phyloP scores from a whole-genome alignment of 2,329 filamentous ascomycete species.

The Fusarium sp. region DNA sequence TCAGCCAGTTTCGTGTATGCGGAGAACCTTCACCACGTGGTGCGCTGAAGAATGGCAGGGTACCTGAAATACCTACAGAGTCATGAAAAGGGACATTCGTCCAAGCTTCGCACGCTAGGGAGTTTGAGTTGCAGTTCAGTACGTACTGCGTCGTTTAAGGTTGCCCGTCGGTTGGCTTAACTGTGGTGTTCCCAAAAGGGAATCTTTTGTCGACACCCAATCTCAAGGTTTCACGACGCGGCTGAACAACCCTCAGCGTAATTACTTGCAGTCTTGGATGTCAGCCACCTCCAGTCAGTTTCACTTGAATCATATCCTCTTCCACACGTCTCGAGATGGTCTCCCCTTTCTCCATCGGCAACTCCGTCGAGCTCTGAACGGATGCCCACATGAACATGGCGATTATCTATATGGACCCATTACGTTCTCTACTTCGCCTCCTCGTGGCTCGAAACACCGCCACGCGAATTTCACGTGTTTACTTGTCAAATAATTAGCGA shows the following conservation, averaged over 20 bases:
- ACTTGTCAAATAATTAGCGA: slow-evolving; percentile 3
- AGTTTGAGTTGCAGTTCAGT: no score
- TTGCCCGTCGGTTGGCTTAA: slow-evolving; percentile 15
- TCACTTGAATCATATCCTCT: slow-evolving; percentile 30
- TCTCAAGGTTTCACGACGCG: slow-evolving; percentile 9
- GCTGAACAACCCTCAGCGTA: slow-evolving; percentile 19
- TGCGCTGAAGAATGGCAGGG: slow-evolving; percentile 17
- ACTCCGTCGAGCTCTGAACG: slow-evolving; percentile 25
- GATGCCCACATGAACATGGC: slow-evolving; percentile 36
- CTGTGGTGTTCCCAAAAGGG: slow-evolving; percentile 15
- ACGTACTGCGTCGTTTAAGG: slow-evolving; percentile 2
- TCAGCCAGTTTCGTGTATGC: slow-evolving; percentile 20
- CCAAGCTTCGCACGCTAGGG: slow-evolving; percentile 27
- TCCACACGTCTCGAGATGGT: background rate
- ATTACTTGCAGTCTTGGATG: background rate
- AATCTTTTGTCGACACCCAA: slow-evolving; percentile 18
- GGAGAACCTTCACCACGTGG: slow-evolving; percentile 38
- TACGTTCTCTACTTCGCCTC: slow-evolving; percentile 21
- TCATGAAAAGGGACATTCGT: slow-evolving; percentile 36
- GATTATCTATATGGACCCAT: slow-evolving; percentile 14
- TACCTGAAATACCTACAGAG: slow-evolving; percentile 39
- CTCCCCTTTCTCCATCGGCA: slow-evolving; percentile 15
- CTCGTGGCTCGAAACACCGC: slow-evolving; percentile 34
- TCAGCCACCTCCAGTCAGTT: slow-evolving; percentile 9
- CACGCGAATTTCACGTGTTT: slow-evolving; percentile 41